A percentile compares a stretch with the other conserved stretches of the same genome.
These are phyloP conservation scores for Tolypocladium album DNA, from an alignment of 2,329 filamentous ascomycete genomes.

Conservation along the genomic window DNA sequence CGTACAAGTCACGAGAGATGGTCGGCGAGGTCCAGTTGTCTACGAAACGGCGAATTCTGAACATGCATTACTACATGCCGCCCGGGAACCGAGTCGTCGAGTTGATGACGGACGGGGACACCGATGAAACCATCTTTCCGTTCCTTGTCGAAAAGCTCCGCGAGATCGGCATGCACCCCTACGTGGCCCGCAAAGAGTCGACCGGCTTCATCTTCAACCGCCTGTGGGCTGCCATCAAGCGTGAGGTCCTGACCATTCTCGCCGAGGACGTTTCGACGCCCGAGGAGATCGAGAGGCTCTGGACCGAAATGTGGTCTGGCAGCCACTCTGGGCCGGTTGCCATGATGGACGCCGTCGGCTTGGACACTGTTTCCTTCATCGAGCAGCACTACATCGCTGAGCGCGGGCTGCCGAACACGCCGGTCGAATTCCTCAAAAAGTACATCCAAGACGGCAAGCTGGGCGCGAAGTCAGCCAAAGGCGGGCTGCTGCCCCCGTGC, in stretches of 20 bases:
- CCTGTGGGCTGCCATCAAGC: conserved; percentile 45
- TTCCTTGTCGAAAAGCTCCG: conserved; percentile 29
- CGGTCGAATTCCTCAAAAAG: conserved; percentile 31
- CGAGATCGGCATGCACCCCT: conserved; percentile 29
- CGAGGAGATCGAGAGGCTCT: conserved; percentile 37
- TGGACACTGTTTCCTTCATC: conserved; percentile 43
- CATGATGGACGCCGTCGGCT: conserved; percentile 37
- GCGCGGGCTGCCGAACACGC: conserved; percentile 28
- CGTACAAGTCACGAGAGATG: conserved; percentile 39
- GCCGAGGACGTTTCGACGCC: conserved; percentile 37
- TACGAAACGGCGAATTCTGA: conserved; percentile 28
- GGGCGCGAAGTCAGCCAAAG: conserved; percentile 29
- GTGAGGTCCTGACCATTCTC: conserved; percentile 37
- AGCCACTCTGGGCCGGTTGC: conserved; percentile 7
- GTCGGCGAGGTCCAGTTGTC: conserved; percentile 26
- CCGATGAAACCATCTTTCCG: conserved; percentile 27
- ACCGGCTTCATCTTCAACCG: conserved; percentile 46
- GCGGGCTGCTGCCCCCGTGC: conserved; percentile 25
- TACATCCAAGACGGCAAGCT: conserved; percentile 36
- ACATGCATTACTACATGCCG: conserved; percentile 43
- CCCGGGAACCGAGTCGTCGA: conserved; percentile 35
- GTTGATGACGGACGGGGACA: conserved; percentile 40
- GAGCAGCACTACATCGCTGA: conserved; percentile 42
- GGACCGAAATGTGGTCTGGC: conserved; percentile 25
- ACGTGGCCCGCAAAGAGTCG: conserved; percentile 33